Conservation (phyloP, 129 eudicot species). For the sunflower (Helianthus annuus) region DNA sequence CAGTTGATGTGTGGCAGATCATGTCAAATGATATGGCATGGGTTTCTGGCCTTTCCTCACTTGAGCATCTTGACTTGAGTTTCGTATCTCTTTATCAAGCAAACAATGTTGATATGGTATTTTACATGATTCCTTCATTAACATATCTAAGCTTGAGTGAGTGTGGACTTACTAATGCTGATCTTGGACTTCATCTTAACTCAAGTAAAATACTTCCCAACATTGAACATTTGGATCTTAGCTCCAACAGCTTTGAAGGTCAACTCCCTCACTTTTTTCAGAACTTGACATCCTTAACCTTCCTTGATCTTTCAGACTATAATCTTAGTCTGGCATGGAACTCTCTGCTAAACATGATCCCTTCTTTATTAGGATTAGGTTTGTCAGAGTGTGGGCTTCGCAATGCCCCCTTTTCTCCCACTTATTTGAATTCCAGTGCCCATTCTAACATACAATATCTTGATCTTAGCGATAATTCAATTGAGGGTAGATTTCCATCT, state of each 20-base stretch:
- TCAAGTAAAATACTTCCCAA: not conserved
- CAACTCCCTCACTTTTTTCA: no score
- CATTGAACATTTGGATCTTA: not conserved
- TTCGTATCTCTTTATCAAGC: not conserved
- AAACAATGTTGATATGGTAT: not conserved
- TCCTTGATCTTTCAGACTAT: no score
- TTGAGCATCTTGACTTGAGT: slow-evolving; percentile 4
- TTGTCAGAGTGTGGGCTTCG: no score
- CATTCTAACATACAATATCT: no score
- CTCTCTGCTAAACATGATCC: no score
- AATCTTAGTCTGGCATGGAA: no score
- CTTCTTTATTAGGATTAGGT: not conserved
- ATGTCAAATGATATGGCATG: not conserved
- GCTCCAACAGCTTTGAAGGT: not conserved
- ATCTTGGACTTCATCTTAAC: not conserved
- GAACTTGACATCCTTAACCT: no score
- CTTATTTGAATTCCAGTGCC: no score
- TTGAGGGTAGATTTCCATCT: no score
- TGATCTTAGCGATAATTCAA: no score
- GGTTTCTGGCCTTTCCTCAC: slow-evolving; percentile 8
- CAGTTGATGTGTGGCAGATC: no score
- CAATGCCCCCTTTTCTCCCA: not conserved
- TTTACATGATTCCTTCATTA: not conserved
- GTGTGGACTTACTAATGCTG: no score
- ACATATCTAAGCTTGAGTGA: not conserved